Conservation (phyloP, 1,139 yeast genomes). For the Nakaseomyces bracarensis region DNA sequence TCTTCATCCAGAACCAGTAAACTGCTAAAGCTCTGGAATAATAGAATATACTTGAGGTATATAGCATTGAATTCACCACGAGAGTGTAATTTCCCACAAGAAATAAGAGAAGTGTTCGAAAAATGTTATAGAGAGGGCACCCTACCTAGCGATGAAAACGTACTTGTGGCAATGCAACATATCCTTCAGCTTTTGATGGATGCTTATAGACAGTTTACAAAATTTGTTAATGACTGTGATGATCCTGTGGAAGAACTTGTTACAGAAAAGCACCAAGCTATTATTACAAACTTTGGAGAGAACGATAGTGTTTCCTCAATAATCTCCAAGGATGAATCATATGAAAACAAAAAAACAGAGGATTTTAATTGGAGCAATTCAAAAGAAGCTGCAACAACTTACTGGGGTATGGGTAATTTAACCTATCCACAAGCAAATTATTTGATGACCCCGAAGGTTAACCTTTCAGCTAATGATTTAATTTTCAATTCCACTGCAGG, state of each 20-base stretch:
- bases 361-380: background rate
- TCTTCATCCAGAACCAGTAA: background rate
- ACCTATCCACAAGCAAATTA: slow-evolving; percentile 1
- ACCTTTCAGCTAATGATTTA: slow-evolving; percentile 4
- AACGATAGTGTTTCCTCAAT: slow-evolving; percentile 1
- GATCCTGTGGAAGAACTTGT: slow-evolving; percentile 3
- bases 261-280: background rate
- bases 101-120: slow-evolving; percentile 21
- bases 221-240: background rate
- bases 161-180: slow-evolving; percentile 24
- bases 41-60: slow-evolving; percentile 19
- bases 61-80: slow-evolving; percentile 24
- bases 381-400: background rate
- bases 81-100: slow-evolving; percentile 30
- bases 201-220: slow-evolving; percentile 20
- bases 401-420: slow-evolving; percentile 1
- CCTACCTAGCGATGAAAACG: slow-evolving; percentile 18
- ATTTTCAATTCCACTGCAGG: background rate
- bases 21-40: slow-evolving; percentile 21
- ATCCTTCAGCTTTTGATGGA: slow-evolving; percentile 24
- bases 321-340: background rate
- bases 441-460: slow-evolving; percentile 6
- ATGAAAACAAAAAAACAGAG: background rate
- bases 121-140: slow-evolving; percentile 12
- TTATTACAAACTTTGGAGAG: slow-evolving; percentile 4